Evolutionary conservation across 2,329 filamentous ascomycete genomes (phyloP).

Genomic region (Monosporascus sp.): DNA sequence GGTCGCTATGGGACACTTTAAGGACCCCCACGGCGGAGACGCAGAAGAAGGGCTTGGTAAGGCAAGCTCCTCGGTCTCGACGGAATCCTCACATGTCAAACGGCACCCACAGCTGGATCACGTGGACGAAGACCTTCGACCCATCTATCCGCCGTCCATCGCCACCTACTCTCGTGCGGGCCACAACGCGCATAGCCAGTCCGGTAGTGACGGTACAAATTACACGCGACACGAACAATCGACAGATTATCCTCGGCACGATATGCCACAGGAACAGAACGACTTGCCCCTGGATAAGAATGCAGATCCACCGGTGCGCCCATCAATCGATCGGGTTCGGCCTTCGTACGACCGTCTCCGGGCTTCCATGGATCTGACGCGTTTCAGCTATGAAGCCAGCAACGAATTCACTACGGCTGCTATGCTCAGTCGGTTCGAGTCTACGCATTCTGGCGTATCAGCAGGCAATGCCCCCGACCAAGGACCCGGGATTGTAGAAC

Average conservation of each 20-base stretch:
- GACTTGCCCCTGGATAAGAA: slow-evolving; percentile 19
- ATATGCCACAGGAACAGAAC: slow-evolving; percentile 15
- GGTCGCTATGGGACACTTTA: slow-evolving; percentile 75
- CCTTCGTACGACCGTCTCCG: slow-evolving; percentile 87
- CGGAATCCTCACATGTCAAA: slow-evolving; percentile 45
- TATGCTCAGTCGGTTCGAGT: slow-evolving; percentile 78
- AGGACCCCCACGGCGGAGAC: slow-evolving; percentile 49
- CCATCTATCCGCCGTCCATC: slow-evolving; percentile 89
- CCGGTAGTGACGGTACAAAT: slow-evolving; percentile 90
- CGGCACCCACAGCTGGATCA: slow-evolving; percentile 55
- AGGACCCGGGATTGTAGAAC: slow-evolving; percentile 22
- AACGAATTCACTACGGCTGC: slow-evolving; percentile 90
- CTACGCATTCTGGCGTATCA: slow-evolving; percentile 45
- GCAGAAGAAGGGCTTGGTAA: slow-evolving; percentile 31
- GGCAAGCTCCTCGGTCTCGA: slow-evolving; percentile 29
- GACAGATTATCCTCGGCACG: slow-evolving; percentile 38
- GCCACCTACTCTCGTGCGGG: slow-evolving; percentile 62
- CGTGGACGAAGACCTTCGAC: slow-evolving; percentile 80
- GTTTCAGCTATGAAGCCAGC: slow-evolving; percentile 79
- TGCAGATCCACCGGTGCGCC: slow-evolving; percentile 30
- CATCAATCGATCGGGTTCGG: slow-evolving; percentile 62
- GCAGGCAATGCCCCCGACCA: slow-evolving; percentile 1
- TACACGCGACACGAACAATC: slow-evolving; percentile 67
- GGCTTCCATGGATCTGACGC: slow-evolving; percentile 78
- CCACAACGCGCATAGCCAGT: slow-evolving; percentile 77